Base-by-base conservation (phyloP, 2,329 filamentous ascomycete species). In the Aureobasidium sp. region DNA sequence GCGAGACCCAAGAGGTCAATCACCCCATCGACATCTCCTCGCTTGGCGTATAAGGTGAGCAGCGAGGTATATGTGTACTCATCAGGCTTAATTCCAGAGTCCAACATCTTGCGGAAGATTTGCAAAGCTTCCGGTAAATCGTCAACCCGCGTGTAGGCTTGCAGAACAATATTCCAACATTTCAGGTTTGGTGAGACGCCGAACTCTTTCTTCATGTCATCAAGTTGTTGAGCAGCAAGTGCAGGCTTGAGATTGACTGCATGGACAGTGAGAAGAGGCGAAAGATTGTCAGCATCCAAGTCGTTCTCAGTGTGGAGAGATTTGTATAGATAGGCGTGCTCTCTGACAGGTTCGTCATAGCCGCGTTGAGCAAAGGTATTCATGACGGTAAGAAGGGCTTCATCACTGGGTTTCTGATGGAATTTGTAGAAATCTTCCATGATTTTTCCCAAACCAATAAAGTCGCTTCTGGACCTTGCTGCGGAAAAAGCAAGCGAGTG, bases 161-260 rank as follows among this genome's bases (percentile, higher is more conserved):
- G 84, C 49, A 97, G 78, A 31, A 96, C 74, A 25, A 87, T 85
- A 70, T 96, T 96, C 87, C 88, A 96, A 65, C 82, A 84, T 39
- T 79, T 71, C 1, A 81, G 72, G 65, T 85, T 83, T 7, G 87
- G 87, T 45, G 77, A 66, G 17, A 88, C 67, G 0, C 77, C 74
- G 68, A 86, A 87, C 55, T 84, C 78, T 7, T 75, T 68, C 27
- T 72, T 70, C 62, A 94, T 84, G n/a, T 80, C 78, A 51, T 84
- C 70, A 64, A 97, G 88, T 17, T 61, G 39, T 87, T 82, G 22
- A 77, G 72, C 55, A 82, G 75, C 0, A 87, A 84, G 56, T 83
- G 76, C 70, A 0, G 87, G 72, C 66, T 96, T 84, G 2, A 86
- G 88, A 55, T 84, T 78, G 62, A 84, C 82, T 1, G 90, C 87